Evolutionary conservation across 495 filamentous ascomycete species (phyloP).

Genomic region (Usnea hakonensis): DNA sequence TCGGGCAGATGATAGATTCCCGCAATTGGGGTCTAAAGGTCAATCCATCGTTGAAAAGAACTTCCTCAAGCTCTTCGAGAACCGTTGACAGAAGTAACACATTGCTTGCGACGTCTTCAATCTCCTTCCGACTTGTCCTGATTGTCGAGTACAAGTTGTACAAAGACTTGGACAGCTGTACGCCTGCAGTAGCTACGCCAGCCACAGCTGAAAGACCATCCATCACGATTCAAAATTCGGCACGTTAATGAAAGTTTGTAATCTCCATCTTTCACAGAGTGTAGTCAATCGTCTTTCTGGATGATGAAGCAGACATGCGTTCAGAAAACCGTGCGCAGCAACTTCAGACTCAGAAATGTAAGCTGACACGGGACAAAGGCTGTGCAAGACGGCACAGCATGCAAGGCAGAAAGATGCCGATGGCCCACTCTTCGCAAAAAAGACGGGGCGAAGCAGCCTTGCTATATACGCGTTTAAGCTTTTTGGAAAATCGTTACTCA

Average conservation of each 20-base stretch:
- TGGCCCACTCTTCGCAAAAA: too few species aligned
- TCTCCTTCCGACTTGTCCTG: not conserved
- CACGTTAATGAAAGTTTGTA: too few species aligned
- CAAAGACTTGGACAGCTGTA: not conserved
- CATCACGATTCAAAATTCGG: constrained; percentile 24
- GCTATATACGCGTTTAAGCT: too few species aligned
- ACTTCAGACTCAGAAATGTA: not conserved
- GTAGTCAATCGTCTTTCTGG: too few species aligned
- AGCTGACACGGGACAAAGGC: not conserved
- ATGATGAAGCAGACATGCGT: too few species aligned
- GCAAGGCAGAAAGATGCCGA: too few species aligned
- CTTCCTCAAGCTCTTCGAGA: constrained; percentile 3
- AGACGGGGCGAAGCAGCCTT: not conserved
- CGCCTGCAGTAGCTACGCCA: not conserved
- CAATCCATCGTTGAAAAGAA: not conserved
- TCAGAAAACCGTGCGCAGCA: too few species aligned
- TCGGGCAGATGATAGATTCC: not conserved
- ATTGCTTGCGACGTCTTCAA: constrained; percentile 3
- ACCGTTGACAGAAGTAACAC: not conserved
- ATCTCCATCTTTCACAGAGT: too few species aligned
- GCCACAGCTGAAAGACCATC: constrained; percentile 4
- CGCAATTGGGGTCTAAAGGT: not conserved
- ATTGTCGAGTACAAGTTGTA: not conserved
- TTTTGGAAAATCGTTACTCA: too few species aligned
- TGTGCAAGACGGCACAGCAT: not conserved